These are phyloP conservation scores for Cercophora samala DNA, from an alignment of 495 filamentous ascomycete genomes.

Conservation along the genomic window DNA sequence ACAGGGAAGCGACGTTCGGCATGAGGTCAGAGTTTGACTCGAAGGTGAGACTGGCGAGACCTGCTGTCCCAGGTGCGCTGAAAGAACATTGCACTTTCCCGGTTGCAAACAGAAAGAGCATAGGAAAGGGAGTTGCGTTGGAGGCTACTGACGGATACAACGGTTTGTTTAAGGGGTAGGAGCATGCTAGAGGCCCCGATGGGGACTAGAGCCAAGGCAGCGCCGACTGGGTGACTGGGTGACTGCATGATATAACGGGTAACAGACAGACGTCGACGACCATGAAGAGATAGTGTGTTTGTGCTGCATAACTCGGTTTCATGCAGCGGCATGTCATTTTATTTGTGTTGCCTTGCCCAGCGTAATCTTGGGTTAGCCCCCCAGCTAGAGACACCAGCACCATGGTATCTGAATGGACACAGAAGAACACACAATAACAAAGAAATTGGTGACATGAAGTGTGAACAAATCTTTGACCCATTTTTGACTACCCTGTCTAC, in stretches of 20 bases:
- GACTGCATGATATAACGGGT: slow-evolving; percentile 17
- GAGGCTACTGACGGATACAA: background rate
- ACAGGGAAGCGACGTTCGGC: background rate
- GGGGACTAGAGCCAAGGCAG: background rate
- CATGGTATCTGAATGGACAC: background rate
- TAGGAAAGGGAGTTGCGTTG: background rate
- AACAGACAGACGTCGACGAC: slow-evolving; percentile 4
- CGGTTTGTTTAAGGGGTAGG: background rate
- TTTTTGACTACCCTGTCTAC: slow-evolving; percentile 1
- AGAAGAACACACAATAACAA: background rate
- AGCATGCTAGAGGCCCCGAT: background rate
- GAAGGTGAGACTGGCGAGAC: background rate
- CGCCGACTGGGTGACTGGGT: slow-evolving; percentile 9
- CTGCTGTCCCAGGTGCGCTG: background rate
- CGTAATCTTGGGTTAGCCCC: slow-evolving; percentile 3
- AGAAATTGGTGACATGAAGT: background rate
- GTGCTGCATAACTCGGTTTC: slow-evolving; percentile 11
- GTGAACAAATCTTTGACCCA: background rate
- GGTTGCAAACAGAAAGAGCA: background rate
- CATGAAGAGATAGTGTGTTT: slow-evolving; percentile 4
- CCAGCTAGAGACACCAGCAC: too few species aligned
- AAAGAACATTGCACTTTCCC: background rate
- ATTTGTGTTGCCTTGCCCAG: slow-evolving; percentile 11
- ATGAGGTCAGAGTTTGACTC: background rate
- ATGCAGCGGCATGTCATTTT: slow-evolving; percentile 21